Percentiles rank a stretch among this genome's conserved stretches.
phyloP scores from a whole-genome alignment of 148 eudicot genomes.

The Chenopodium quinoa region DNA sequence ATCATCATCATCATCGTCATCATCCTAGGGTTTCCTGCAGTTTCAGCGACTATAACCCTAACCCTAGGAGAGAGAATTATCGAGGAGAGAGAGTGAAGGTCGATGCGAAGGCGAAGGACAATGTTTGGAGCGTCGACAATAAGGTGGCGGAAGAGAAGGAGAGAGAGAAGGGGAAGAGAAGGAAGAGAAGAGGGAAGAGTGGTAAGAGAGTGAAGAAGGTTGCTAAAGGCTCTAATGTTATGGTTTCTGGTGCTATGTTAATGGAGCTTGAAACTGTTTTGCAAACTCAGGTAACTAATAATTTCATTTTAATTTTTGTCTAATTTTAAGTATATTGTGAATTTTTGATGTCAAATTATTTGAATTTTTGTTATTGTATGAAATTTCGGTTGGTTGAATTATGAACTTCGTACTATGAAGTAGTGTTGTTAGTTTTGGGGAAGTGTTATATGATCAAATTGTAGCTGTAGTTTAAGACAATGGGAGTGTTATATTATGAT shows the following conservation, averaged over 20 bases:
- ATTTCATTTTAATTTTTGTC: too few relatives aligned
- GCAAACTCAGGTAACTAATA: conserved; percentile 40
- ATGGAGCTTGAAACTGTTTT: conserved; percentile 80
- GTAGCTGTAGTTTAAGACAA: too few relatives aligned
- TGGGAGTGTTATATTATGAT: too few relatives aligned
- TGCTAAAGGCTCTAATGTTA: conserved; percentile 37
- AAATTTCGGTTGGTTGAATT: not conserved
- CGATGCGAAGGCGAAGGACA: conserved; percentile 45
- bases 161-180: conserved; percentile 26
- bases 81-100: conserved; percentile 35
- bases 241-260: conserved; percentile 80
- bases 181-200: conserved; percentile 32
- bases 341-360: not conserved
- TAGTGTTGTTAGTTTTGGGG: not conserved
- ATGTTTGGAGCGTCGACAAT: conserved; percentile 94
- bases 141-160: conserved; percentile 48
- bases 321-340: not conserved
- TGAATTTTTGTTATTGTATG: too few relatives aligned
- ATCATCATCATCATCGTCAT: conserved; percentile 13
- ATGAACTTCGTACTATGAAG: not conserved
- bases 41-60: conserved; percentile 27
- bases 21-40: conserved; percentile 43
- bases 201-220: conserved; percentile 46
- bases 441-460: not conserved
- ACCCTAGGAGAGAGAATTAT: conserved; percentile 20